Evolutionary conservation across 768 basidiomycete species (phyloP).

Genomic region (Serendipita indica): DNA sequence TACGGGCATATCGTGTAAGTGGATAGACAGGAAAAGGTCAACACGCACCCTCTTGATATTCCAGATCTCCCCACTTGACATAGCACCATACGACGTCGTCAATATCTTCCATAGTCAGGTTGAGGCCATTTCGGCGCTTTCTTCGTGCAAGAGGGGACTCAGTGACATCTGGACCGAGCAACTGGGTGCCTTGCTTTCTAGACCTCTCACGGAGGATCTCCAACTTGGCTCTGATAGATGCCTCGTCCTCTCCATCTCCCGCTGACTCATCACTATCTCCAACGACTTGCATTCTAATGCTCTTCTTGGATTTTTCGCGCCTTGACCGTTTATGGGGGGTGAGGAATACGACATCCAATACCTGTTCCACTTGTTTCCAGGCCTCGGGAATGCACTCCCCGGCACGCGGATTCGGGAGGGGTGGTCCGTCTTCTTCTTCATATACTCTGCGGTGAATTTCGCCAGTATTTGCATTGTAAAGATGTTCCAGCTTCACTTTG

Average conservation of each 20-base stretch:
- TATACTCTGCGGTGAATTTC: conserved; percentile 9
- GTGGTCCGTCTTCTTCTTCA: conserved; percentile 23
- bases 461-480: conserved; percentile 14
- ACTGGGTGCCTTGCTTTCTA: conserved; percentile 18
- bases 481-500: conserved; percentile 39
- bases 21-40: conserved; percentile 6
- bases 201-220: conserved; percentile 25
- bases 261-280: conserved; percentile 16
- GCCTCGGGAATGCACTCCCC: conserved; percentile 53
- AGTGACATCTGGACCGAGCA: conserved; percentile 39
- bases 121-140: conserved; percentile 35
- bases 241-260: conserved; percentile 23
- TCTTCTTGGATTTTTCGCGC: conserved; percentile 17
- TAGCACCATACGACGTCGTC: conserved; percentile 64
- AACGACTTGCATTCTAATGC: conserved; percentile 20
- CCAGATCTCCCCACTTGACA: conserved; percentile 84
- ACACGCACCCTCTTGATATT: conserved; percentile 78
- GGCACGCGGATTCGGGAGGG: conserved; percentile 43
- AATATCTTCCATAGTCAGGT: conserved; percentile 36
- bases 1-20: conserved; percentile 21
- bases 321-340: conserved; percentile 23
- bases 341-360: conserved; percentile 69
- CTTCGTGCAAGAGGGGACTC: conserved; percentile 27
- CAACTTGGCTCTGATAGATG: conserved; percentile 17
- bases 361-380: conserved; percentile 88